phyloP scores from a whole-genome alignment of 176 grass and related monocot genomes.

The Lolium rigidum region DNA sequence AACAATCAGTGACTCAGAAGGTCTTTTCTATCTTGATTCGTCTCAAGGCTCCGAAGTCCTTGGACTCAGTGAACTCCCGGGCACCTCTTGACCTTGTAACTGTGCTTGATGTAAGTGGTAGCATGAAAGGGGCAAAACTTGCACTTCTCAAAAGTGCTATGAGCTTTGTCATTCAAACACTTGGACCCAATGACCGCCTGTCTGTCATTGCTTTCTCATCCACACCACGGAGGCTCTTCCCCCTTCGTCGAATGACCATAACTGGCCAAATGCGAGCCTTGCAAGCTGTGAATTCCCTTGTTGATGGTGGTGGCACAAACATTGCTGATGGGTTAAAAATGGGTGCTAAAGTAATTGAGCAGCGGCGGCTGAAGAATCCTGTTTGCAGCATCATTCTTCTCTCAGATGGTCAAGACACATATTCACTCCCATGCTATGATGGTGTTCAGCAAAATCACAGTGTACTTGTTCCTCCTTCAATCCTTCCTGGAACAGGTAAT shows the following conservation, averaged over 20 bases:
- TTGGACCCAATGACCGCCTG: conserved; percentile 85
- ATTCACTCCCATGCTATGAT: conserved; percentile 34
- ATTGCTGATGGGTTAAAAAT: conserved; percentile 82
- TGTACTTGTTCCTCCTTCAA: conserved; percentile 63
- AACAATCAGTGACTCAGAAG: conserved; percentile 48
- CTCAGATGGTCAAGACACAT: conserved; percentile 94
- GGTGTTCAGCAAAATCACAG: conserved; percentile 46
- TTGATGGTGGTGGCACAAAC: conserved; percentile 78
- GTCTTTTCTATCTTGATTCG: conserved; percentile 79
- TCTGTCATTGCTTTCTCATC: conserved; percentile 86
- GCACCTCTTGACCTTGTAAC: conserved; percentile 92
- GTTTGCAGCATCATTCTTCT: conserved; percentile 90
- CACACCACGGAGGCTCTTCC: conserved; percentile 66
- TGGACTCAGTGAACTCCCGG: conserved; percentile 43
- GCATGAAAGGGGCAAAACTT: conserved; percentile 89
- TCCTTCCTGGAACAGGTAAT: conserved; percentile 55
- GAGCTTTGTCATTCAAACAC: conserved; percentile 81
- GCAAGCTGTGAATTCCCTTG: conserved; percentile 69
- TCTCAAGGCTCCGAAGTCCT: conserved; percentile 76
- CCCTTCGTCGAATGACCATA: conserved; percentile 67
- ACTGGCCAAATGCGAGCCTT: conserved; percentile 59
- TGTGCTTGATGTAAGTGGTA: conserved; percentile 92
- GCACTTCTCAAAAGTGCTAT: conserved; percentile 83
- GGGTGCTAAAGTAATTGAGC: conserved; percentile 73
- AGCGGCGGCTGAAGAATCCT: conserved; percentile 71